phyloP scores from a whole-genome alignment of 495 filamentous ascomycete genomes.

The Pyronema omphalodes region DNA sequence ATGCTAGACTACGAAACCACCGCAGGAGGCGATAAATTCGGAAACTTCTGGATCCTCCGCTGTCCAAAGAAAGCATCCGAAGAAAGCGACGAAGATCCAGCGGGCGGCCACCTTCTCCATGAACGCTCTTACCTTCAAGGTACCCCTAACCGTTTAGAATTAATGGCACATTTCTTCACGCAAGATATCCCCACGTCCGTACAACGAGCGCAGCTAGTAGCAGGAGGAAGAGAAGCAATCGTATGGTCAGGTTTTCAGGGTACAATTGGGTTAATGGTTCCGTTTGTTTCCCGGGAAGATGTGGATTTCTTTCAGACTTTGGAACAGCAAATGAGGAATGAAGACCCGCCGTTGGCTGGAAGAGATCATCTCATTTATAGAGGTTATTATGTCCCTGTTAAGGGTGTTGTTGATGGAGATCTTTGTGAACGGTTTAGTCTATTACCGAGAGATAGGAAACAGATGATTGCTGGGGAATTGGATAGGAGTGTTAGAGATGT shows the following conservation, averaged over 20 bases:
- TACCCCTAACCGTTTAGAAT: conserved; percentile 58
- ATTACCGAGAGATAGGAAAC: conserved; percentile 68
- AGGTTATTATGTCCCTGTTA: conserved; percentile 91
- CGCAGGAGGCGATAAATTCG: conserved; percentile 93
- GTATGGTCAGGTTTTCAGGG: conserved; percentile 91
- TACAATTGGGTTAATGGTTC: conserved; percentile 78
- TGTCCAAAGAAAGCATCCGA: conserved; percentile 73
- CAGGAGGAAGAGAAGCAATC: conserved; percentile 77
- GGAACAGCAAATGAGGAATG: conserved; percentile 64
- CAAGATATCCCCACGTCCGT: conserved; percentile 87
- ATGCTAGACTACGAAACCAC: conserved; percentile 98
- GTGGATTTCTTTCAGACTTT: conserved; percentile 93
- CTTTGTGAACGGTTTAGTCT: conserved; percentile 79
- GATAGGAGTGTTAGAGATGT: conserved; percentile 82
- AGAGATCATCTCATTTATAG: conserved; percentile 89
- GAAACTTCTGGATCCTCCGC: conserved; percentile 82
- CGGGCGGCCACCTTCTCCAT: conserved; percentile 72
- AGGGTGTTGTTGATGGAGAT: conserved; percentile 96
- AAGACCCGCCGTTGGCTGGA: conserved; percentile 73
- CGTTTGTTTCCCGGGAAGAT: conserved; percentile 76
- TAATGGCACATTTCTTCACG: conserved; percentile 73
- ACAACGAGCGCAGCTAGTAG: conserved; percentile 73
- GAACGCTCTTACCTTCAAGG: conserved; percentile 79
- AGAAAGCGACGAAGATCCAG: conserved; percentile 79
- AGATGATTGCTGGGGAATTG: conserved; percentile 82